Evolutionary conservation across 2,329 filamentous ascomycete species (phyloP), one percentile per base, ranked within the genome.

Genomic region (Thermomyces lanuginosus): DNA sequence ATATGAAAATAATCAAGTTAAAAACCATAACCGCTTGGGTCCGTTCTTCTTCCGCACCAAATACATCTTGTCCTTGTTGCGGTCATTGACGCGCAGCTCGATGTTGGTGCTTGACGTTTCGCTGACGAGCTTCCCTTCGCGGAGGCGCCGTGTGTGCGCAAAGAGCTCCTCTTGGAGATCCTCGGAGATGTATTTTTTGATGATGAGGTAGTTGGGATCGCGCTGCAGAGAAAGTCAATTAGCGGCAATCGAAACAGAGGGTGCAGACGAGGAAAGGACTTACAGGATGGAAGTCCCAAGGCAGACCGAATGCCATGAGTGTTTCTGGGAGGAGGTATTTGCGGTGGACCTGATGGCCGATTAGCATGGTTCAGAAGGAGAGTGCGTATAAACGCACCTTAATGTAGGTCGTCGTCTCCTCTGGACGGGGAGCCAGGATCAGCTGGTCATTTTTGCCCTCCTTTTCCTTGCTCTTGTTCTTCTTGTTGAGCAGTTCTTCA

Each of bases 171-270:
- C 67, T 42, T 81, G 77, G 45, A 81, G 68, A 34, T 68, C 66
- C 39, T 81, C 72, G 3, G 69, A 66, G 27, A 83, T 70, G 69
- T 70, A 79, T 30, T 71, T 63, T 51, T 76, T 78, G 53, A 83
- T 76, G 32, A 84, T 51, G 29, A 83, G 59, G 39, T 70, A 83
- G 24, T 76, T 70, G 10, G 69, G 64, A 41, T 83, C 73, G 26
- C 37, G 39, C 56, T 60, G 27, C 61, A 8, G 13, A 12, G 10
- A 11, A 23, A 11, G 11, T 9, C 7, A 23, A 12, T 8, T 23
- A 6, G 10, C 8, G 6, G 21, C 6, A 12, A 12, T 6, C 11
- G 21, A 1, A 9, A 8, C 19, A n/a, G 23, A 20, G 3, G 23
- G 5, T 10, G 16, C 2, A 12, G 9, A 8, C 10, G 6, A 8